Base-by-base conservation (phyloP, 345 rosid species). In the Geranium rotundifolium region DNA sequence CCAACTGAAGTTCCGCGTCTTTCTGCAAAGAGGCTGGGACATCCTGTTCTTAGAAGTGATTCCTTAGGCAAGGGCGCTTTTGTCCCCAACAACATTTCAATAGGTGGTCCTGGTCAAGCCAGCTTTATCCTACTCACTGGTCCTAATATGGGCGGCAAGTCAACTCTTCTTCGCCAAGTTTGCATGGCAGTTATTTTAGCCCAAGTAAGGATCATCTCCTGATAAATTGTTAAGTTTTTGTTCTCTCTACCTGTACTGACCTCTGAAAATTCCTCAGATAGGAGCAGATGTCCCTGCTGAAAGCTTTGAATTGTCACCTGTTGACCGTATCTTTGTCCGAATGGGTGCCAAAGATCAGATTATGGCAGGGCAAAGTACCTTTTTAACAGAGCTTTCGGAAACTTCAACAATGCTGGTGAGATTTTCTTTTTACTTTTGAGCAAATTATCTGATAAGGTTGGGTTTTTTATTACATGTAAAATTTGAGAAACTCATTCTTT, bases 91-190 rank as follows among this genome's bases (percentile, higher is more conserved):
- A 82, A 93, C 70, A 72, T 90, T 60, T 72, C 57, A 62, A 74
- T 93, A 29, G 95, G 97, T 56, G 90, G 97, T 73, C 58, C 69
- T 62, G 75, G 61, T 70, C 70, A 79, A 67, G 86, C 96, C 68
- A 76, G 87, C 65, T 93, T 93, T 81, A 72, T 93, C 69, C 96
- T 93, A 65, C 99, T 93, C 61, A 88, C 96, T 18, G 99, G 97
- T 76, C 99, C 99, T 62, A 93, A 93, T 72, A 93, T 93, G 96
- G 97, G 99, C 70, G 99, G 97, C 67, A 93, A 93, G 75, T 93
- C 99, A 61, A 93, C 97, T 62, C 91, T 93, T 72, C 96, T 93
- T 70, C 99, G 97, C 39, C 99, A 93, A 83, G 90, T 90, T 72
- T 90, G 99, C 81, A 77, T 93, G 77, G 83, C 95, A 65, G 85